Evolutionary conservation across 371 early-diverging fungal species (phyloP).

Genomic region (Mucor sp.): DNA sequence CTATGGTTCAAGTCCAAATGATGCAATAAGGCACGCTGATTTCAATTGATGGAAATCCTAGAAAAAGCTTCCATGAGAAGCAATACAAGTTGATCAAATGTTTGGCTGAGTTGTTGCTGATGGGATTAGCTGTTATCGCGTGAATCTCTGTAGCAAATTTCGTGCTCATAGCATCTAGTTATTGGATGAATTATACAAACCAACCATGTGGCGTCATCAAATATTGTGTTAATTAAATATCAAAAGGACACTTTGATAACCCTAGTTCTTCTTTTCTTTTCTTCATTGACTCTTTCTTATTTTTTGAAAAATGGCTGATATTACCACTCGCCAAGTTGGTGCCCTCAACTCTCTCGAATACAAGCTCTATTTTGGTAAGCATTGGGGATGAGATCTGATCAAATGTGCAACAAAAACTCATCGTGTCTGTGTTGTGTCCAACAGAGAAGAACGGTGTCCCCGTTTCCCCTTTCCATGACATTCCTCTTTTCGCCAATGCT

Average conservation of each 20-base stretch:
- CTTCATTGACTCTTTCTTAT: conserved; percentile 12
- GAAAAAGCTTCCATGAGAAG: not conserved
- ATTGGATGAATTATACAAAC: conserved; percentile 8
- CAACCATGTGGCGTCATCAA: conserved; percentile 25
- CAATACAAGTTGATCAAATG: not conserved
- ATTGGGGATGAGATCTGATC: not conserved
- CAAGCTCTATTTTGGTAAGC: conserved; percentile 81
- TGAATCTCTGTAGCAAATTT: conserved; percentile 9
- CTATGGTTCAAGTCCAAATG: not conserved
- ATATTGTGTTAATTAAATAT: conserved; percentile 6
- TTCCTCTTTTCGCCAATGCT: conserved; percentile 79
- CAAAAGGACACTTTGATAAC: not conserved
- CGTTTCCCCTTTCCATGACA: conserved; percentile 95
- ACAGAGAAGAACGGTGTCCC: conserved; percentile 40
- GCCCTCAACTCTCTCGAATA: conserved; percentile 86
- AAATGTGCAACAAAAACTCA: not conserved
- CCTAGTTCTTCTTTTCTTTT: conserved; percentile 13
- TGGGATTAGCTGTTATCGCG: not conserved
- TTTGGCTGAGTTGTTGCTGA: conserved; percentile 4
- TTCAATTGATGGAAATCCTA: not conserved
- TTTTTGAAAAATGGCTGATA: conserved; percentile 57
- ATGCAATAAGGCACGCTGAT: not conserved
- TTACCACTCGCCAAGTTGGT: conserved; percentile 77
- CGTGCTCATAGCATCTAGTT: conserved; percentile 13
- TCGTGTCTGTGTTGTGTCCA: not conserved